phyloP scores from a whole-genome alignment of 2,329 filamentous ascomycete genomes.

The Colletotrichum noveboracense region DNA sequence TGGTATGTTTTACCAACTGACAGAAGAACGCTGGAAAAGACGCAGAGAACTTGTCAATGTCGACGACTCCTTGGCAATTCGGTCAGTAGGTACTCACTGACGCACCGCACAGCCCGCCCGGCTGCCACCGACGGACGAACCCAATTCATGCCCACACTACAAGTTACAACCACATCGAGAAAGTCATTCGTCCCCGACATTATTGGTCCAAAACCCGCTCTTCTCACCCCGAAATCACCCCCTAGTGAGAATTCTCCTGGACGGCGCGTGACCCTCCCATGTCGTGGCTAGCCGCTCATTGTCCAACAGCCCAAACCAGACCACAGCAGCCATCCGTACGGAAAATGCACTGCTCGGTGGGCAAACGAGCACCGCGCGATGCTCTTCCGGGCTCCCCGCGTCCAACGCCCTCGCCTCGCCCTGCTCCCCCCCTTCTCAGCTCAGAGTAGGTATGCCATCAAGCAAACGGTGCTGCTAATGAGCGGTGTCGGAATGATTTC shows the following conservation, averaged over 20 bases:
- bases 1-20: background rate
- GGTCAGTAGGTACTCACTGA: background rate
- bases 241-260: background rate
- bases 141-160: background rate
- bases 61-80: background rate
- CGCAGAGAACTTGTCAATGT: background rate
- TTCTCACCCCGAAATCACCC: background rate
- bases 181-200: background rate
- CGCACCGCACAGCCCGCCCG: background rate
- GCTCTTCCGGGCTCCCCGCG: background rate
- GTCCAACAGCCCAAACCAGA: background rate
- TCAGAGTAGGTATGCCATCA: background rate
- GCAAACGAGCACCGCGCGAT: background rate
- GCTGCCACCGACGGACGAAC: background rate
- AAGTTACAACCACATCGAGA: background rate
- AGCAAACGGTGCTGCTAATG: background rate
- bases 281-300: background rate
- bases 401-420: background rate
- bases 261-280: conserved; percentile 14
- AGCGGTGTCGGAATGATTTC: conserved; percentile 14
- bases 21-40: background rate
- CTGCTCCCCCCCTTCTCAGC: background rate
- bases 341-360: background rate
- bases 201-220: background rate
- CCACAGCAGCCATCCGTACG: background rate